A percentile compares a stretch with the other conserved stretches of the same genome.
These are phyloP conservation scores for Blastobotrys serpentis DNA, from an alignment of 1,139 yeast genomes.

Conservation along the genomic window DNA sequence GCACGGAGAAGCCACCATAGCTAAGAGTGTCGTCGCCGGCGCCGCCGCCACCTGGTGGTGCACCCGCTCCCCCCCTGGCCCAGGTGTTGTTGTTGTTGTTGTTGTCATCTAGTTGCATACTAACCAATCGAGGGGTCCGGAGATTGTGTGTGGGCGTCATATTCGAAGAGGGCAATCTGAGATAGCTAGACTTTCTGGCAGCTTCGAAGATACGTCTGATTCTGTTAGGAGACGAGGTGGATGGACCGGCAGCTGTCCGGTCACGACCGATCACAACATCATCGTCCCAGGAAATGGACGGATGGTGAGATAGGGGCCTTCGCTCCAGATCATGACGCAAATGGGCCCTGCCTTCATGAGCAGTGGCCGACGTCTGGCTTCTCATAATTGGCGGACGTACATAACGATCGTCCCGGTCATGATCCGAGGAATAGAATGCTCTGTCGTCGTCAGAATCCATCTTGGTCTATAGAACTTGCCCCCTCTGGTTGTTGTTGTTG, in stretches of 20 bases:
- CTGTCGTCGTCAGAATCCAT: too few species aligned
- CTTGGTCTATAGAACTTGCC: too few species aligned
- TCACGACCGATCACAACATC: not conserved
- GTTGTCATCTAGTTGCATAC: conserved; percentile 6
- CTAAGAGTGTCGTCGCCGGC: not conserved
- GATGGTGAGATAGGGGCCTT: not conserved
- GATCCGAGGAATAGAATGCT: too few species aligned
- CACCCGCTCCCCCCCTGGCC: not conserved
- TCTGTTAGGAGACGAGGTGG: not conserved
- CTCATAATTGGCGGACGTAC: conserved; percentile 5
- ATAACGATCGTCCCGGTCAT: not conserved
- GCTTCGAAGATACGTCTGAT: conserved; percentile 4
- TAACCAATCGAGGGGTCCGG: conserved; percentile 3
- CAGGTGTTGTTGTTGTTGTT: too few species aligned
- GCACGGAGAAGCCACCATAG: conserved; percentile 3
- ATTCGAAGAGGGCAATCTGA: not conserved
- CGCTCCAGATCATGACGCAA: not conserved
- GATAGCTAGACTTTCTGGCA: conserved; percentile 5
- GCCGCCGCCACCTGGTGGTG: too few species aligned
- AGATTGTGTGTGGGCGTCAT: conserved; percentile 1
- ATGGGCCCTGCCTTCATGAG: not conserved
- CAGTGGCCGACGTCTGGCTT: not conserved
- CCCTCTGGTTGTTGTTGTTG: too few species aligned
- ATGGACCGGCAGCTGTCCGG: too few species aligned
- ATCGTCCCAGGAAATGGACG: not conserved